phyloP scores from a whole-genome alignment of 2,329 filamentous ascomycete genomes.

The Aureobasidium sp. region DNA sequence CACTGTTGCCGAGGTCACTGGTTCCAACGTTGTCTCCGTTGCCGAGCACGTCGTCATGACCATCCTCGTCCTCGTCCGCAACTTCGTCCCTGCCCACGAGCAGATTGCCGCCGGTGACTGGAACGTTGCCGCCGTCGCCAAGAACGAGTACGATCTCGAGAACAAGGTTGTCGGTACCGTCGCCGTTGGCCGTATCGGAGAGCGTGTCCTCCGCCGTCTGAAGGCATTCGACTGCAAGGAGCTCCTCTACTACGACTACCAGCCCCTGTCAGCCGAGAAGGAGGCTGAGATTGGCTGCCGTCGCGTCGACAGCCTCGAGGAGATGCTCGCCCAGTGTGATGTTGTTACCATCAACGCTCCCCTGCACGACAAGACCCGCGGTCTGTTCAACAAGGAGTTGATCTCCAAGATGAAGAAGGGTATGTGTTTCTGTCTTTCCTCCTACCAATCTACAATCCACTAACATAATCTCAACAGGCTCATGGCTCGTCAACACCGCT shows the following conservation, averaged over 20 bases:
- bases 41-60: slow-evolving; percentile 99
- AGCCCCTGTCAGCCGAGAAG: slow-evolving; percentile 74
- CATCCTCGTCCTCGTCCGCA: slow-evolving; percentile 89
- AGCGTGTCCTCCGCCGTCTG: slow-evolving; percentile 91
- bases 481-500: slow-evolving; percentile 97
- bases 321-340: slow-evolving; percentile 89
- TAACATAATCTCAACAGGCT: slow-evolving; percentile 43
- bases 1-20: slow-evolving; percentile 95
- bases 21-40: slow-evolving; percentile 96
- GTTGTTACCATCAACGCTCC: slow-evolving; percentile 99
- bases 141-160: slow-evolving; percentile 98
- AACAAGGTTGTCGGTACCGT: slow-evolving; percentile 97
- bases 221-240: slow-evolving; percentile 99
- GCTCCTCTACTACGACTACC: slow-evolving; percentile 99
- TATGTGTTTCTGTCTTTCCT: slow-evolving; percentile 29
- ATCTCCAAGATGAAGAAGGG: slow-evolving; percentile 99
- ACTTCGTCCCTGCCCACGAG: slow-evolving; percentile 97
- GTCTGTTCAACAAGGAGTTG: slow-evolving; percentile 97
- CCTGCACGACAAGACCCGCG: slow-evolving; percentile 93
- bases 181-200: slow-evolving; percentile 92
- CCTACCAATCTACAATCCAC: background rate
- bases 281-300: slow-evolving; percentile 95
- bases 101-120: slow-evolving; percentile 82
- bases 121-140: slow-evolving; percentile 91
- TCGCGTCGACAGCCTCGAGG: slow-evolving; percentile 80